Percentiles rank a stretch among this genome's conserved stretches.
phyloP scores from a whole-genome alignment of 2,329 filamentous ascomycete genomes.

The Bipolaris gigantea region DNA sequence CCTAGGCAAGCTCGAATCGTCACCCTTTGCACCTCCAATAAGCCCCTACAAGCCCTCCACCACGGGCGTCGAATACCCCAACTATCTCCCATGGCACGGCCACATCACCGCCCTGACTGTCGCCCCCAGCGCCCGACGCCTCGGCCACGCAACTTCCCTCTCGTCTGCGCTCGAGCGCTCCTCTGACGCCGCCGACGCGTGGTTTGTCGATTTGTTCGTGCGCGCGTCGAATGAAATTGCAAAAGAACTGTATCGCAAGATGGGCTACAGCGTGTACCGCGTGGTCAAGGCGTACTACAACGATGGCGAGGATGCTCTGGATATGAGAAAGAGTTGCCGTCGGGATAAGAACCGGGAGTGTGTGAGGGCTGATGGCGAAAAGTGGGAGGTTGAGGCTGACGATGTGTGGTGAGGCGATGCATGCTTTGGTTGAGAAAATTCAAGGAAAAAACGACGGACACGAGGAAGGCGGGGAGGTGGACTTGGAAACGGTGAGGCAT shows the following conservation, averaged over 20 bases:
- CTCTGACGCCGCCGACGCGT: slow-evolving; percentile 79
- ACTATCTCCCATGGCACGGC: slow-evolving; percentile 99
- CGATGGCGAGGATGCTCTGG: slow-evolving; percentile 92
- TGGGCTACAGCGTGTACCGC: slow-evolving; percentile 88
- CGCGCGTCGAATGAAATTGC: slow-evolving; percentile 84
- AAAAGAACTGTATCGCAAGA: slow-evolving; percentile 82
- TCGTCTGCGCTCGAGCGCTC: slow-evolving; percentile 79
- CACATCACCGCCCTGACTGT: slow-evolving; percentile 97
- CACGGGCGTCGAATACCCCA: slow-evolving; percentile 46
- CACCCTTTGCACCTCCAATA: slow-evolving; percentile 71
- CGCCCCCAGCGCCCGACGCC: slow-evolving; percentile 78
- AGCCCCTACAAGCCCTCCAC: slow-evolving; percentile 66
- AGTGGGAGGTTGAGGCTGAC: slow-evolving; percentile 73
- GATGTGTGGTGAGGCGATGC: slow-evolving; percentile 71
- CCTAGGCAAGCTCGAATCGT: slow-evolving; percentile 92
- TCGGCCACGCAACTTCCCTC: slow-evolving; percentile 83
- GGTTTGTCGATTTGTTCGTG: slow-evolving; percentile 96
- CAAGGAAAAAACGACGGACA: too few relatives aligned
- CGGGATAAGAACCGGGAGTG: slow-evolving; percentile 77
- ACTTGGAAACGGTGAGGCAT: background rate
- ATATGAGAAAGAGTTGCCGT: slow-evolving; percentile 92
- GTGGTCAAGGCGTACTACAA: slow-evolving; percentile 91
- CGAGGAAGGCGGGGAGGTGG: too few relatives aligned
- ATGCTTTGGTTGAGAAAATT: too few relatives aligned
- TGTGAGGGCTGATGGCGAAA: slow-evolving; percentile 78